phyloP scores from a whole-genome alignment of 306 rosid genomes.

The Abrus precatorius region DNA sequence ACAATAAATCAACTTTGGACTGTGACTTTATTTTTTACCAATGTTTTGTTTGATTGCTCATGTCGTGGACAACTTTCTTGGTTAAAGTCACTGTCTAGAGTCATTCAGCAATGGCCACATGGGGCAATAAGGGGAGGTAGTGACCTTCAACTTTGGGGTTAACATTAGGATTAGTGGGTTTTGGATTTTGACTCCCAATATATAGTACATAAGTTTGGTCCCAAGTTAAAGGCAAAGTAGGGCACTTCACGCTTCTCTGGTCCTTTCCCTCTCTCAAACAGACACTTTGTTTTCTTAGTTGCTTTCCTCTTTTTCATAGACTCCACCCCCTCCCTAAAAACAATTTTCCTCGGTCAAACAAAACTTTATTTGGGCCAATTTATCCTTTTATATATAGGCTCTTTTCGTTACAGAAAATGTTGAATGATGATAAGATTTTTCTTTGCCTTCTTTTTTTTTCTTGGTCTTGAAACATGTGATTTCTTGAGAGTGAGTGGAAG shows the following conservation, averaged over 20 bases:
- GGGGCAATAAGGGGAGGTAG: constrained; percentile 38
- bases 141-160: constrained; percentile 28
- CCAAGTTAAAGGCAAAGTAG: constrained; percentile 50
- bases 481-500: constrained; percentile 50
- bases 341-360: constrained; percentile 44
- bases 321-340: constrained; percentile 17
- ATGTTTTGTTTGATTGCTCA: constrained; percentile 54
- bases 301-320: constrained; percentile 49
- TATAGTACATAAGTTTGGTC: constrained; percentile 46
- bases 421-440: constrained; percentile 47
- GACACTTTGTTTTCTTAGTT: constrained; percentile 50
- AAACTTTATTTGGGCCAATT: constrained; percentile 46
- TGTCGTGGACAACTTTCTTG: constrained; percentile 56
- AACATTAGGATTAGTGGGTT: constrained; percentile 42
- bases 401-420: constrained; percentile 50
- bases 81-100: constrained; percentile 58
- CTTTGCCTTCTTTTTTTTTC: constrained; percentile 41
- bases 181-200: constrained; percentile 52
- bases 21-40: constrained; percentile 47
- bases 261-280: constrained; percentile 49
- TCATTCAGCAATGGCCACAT: constrained; percentile 52
- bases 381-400: constrained; percentile 41
- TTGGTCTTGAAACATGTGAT: constrained; percentile 45
- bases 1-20: constrained; percentile 59
- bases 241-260: constrained; percentile 48